These are phyloP conservation scores for Lachnellula occidentalis DNA, from an alignment of 2,329 filamentous ascomycete genomes.

Conservation along the genomic window DNA sequence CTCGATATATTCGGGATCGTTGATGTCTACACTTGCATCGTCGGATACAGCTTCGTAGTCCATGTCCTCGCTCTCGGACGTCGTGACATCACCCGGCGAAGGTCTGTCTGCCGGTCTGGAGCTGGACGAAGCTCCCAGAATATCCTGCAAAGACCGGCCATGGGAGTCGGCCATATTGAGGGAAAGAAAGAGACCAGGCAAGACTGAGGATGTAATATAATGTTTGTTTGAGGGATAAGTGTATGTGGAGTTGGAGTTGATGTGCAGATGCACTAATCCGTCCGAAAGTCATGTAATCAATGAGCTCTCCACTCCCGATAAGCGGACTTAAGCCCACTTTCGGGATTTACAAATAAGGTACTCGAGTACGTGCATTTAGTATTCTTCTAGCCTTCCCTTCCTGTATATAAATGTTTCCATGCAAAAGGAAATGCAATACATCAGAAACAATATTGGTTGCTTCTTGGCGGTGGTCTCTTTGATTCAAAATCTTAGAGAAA, in stretches of 20 bases:
- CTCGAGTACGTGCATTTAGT: too few relatives aligned
- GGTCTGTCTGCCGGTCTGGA: neutral
- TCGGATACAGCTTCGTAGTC: conserved; percentile 28
- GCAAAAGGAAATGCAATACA: too few relatives aligned
- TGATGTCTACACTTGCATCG: conserved; percentile 1
- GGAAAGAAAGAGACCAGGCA: neutral
- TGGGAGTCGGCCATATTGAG: neutral
- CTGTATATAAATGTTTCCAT: too few relatives aligned
- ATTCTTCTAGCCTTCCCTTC: too few relatives aligned
- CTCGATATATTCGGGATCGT: conserved; percentile 1
- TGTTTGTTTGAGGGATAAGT: too few relatives aligned
- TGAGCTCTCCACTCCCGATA: too few relatives aligned
- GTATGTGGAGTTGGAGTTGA: neutral
- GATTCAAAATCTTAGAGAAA: too few relatives aligned
- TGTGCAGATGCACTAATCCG: neutral
- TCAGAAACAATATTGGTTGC: too few relatives aligned
- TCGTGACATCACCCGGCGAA: neutral
- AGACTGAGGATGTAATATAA: neutral
- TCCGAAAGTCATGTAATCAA: neutral
- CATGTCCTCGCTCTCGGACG: conserved; percentile 23
- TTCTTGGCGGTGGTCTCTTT: too few relatives aligned
- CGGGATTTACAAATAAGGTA: too few relatives aligned
- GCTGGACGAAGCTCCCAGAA: neutral
- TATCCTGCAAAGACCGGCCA: neutral
- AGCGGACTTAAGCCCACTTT: too few relatives aligned